Conservation (phyloP, 257 asterid genomes). For the Cynanchum wilfordii region DNA sequence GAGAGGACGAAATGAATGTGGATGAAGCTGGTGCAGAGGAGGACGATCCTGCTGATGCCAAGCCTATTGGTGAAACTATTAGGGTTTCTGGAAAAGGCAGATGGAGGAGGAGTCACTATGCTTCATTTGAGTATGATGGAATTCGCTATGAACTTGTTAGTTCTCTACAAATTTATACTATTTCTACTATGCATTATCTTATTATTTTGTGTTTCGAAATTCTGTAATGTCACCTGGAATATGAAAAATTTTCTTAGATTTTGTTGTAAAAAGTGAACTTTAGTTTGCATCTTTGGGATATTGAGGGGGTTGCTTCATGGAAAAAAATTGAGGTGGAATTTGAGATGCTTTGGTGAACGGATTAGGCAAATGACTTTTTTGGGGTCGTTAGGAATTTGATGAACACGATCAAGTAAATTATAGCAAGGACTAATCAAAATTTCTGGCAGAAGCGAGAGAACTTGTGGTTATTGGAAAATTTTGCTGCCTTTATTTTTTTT, state of each 20-base stretch:
- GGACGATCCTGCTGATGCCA: slow-evolving; percentile 48
- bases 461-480: background rate
- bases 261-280: background rate
- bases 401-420: background rate
- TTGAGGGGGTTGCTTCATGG: background rate
- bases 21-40: slow-evolving; percentile 4
- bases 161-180: background rate
- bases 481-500: background rate
- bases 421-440: background rate
- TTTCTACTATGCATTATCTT: background rate
- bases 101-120: slow-evolving; percentile 40
- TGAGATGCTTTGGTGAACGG: background rate
- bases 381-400: background rate
- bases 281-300: background rate
- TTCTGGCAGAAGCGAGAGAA: background rate
- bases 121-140: slow-evolving; percentile 69
- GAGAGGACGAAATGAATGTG: background rate
- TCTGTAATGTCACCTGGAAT: background rate
- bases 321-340: background rate
- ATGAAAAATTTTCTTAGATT: background rate
- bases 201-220: background rate
- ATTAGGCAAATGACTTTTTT: background rate
- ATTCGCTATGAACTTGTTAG: slow-evolving; percentile 68
- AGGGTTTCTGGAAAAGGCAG: slow-evolving; percentile 71
- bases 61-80: slow-evolving; percentile 59